These are phyloP conservation scores for Zancudomyces culisetae DNA, from an alignment of 371 early-diverging fungal genomes.

Conservation along the genomic window DNA sequence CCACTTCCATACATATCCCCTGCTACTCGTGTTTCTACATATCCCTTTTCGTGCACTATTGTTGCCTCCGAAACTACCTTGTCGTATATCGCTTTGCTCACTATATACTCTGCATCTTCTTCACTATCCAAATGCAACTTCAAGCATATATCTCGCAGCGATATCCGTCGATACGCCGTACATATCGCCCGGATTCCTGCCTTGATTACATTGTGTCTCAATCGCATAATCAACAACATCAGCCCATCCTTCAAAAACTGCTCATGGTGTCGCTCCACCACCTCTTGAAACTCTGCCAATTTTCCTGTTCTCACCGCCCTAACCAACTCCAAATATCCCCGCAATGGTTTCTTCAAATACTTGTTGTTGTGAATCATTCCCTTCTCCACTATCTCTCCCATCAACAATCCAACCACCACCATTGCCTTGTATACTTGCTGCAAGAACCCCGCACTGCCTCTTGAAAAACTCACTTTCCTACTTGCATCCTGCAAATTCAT, in stretches of 20 bases:
- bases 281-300: slow-evolving; percentile 76
- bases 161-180: slow-evolving; percentile 84
- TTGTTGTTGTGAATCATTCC: slow-evolving; percentile 66
- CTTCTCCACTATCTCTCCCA: slow-evolving; percentile 94
- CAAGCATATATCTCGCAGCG: slow-evolving; percentile 87
- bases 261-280: slow-evolving; percentile 46
- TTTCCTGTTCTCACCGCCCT: slow-evolving; percentile 93
- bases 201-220: slow-evolving; percentile 97
- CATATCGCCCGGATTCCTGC: slow-evolving; percentile 92
- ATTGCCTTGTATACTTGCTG: slow-evolving; percentile 84
- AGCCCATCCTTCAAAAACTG: slow-evolving; percentile 76
- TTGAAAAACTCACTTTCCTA: slow-evolving; percentile 82
- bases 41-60: slow-evolving; percentile 83
- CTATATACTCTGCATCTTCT: slow-evolving; percentile 95
- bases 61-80: slow-evolving; percentile 94
- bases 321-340: slow-evolving; percentile 81
- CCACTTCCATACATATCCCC: slow-evolving; percentile 86
- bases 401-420: slow-evolving; percentile 85
- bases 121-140: slow-evolving; percentile 91
- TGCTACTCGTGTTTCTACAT: slow-evolving; percentile 78
- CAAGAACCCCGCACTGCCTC: slow-evolving; percentile 79
- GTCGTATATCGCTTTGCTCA: slow-evolving; percentile 94
- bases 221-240: slow-evolving; percentile 70
- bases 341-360: slow-evolving; percentile 55
- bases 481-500: slow-evolving; percentile 75